A percentile compares a stretch with the other conserved stretches of the same genome.
These are phyloP conservation scores for Pyrenochaeta sp. DNA, from an alignment of 2,329 filamentous ascomycete genomes.

Conservation along the genomic window DNA sequence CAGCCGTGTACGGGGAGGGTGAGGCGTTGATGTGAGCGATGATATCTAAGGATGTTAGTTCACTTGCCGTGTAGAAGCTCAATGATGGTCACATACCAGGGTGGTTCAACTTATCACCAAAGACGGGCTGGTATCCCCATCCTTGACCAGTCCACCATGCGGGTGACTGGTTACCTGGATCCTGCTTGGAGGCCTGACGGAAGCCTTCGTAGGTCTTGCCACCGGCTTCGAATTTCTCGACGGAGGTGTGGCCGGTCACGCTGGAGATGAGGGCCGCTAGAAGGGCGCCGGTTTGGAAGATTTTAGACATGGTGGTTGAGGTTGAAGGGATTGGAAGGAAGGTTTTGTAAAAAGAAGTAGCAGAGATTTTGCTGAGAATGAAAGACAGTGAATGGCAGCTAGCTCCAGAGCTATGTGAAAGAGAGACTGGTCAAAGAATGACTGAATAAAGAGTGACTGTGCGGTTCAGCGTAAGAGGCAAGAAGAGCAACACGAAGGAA, in stretches of 20 bases:
- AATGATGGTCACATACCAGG: neutral
- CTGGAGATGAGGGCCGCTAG: conserved; percentile 37
- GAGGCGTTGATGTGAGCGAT: conserved; percentile 43
- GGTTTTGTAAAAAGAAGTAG: neutral
- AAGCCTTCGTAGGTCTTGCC: conserved; percentile 42
- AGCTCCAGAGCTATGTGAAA: conserved; percentile 45
- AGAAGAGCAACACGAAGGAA: conserved; percentile 9
- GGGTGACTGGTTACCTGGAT: conserved; percentile 37
- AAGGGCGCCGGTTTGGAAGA: conserved; percentile 37
- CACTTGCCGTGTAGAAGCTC: too few species aligned
- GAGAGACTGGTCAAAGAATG: conserved; percentile 36
- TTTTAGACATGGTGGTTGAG: conserved; percentile 35
- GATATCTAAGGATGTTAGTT: conserved; percentile 25
- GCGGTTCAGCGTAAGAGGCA: conserved; percentile 17
- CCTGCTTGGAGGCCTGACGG: conserved; percentile 34
- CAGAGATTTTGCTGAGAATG: neutral
- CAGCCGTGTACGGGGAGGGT: conserved; percentile 40
- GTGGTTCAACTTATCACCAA: conserved; percentile 35
- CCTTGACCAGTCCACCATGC: conserved; percentile 46
- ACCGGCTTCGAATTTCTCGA: conserved; percentile 36
- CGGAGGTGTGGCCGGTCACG: conserved; percentile 37
- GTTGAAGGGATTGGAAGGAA: conserved; percentile 1
- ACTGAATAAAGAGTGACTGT: conserved; percentile 36
- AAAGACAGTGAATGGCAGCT: conserved; percentile 21
- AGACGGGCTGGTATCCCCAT: conserved; percentile 43